Percentiles rank a stretch among this genome's conserved stretches.
These are phyloP conservation scores for Pneumocystis wakefieldiae DNA, from an alignment of 1,139 yeast species.

Conservation along the genomic window DNA sequence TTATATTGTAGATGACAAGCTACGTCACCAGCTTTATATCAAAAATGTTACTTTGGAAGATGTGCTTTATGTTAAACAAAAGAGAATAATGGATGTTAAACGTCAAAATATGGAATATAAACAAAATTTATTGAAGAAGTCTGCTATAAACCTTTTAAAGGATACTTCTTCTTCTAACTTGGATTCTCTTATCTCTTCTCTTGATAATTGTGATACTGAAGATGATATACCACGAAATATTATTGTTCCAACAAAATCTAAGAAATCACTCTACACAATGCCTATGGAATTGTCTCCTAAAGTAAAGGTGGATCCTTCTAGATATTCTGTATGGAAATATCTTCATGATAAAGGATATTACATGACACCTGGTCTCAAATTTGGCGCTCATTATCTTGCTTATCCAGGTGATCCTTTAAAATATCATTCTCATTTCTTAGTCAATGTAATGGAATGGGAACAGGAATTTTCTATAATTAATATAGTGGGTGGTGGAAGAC, in stretches of 20 bases:
- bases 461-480: constrained; percentile 41
- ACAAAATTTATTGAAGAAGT: neutral
- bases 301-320: neutral
- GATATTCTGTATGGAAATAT: constrained; percentile 25
- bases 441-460: constrained; percentile 38
- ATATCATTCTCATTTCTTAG: constrained; percentile 75
- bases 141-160: neutral
- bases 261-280: neutral
- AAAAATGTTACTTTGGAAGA: neutral
- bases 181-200: constrained; percentile 14
- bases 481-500: constrained; percentile 66
- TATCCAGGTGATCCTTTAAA: constrained; percentile 92
- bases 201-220: constrained; percentile 8
- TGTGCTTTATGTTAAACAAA: neutral
- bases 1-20: constrained; percentile 9
- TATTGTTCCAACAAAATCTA: neutral
- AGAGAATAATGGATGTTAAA: neutral
- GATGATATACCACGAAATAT: neutral
- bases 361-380: constrained; percentile 71
- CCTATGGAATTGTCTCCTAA: neutral
- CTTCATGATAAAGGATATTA: constrained; percentile 38
- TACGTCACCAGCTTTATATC: constrained; percentile 5
- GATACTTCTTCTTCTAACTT: neutral
- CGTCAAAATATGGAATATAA: neutral
- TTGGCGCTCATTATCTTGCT: constrained; percentile 78